Percentiles rank a stretch among this genome's conserved stretches.
Evolutionary conservation across 225 moss, liverwort and hornwort genomes (phyloP).

Genomic region (Physcomitrium patens): DNA sequence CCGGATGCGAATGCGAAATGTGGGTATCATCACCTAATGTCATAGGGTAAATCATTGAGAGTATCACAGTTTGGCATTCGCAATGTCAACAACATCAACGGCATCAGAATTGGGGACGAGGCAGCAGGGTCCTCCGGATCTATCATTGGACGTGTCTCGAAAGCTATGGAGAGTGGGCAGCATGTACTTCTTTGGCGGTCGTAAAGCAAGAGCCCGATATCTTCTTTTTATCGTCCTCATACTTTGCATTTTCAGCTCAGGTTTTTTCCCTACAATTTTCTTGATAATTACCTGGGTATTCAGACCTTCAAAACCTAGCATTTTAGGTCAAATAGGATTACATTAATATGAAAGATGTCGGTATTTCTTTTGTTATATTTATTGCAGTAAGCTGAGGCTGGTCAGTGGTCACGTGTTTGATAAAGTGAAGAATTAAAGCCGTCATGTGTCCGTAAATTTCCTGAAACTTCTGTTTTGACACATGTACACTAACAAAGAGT

Average conservation of each 20-base stretch:
- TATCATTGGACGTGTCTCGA: slow-evolving; percentile 54
- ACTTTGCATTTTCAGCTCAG: slow-evolving; percentile 49
- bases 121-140: slow-evolving; percentile 49
- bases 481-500: background rate
- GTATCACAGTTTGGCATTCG: background rate
- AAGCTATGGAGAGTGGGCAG: slow-evolving; percentile 89
- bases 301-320: background rate
- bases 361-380: background rate
- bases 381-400: background rate
- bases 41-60: background rate
- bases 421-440: background rate
- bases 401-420: background rate
- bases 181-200: slow-evolving; percentile 79
- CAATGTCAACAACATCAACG: slow-evolving; percentile 26
- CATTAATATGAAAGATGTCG: background rate
- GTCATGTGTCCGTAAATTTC: background rate
- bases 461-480: background rate
- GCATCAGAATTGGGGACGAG: slow-evolving; percentile 29
- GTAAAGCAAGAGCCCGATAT: slow-evolving; percentile 38
- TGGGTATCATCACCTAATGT: background rate
- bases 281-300: background rate
- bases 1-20: background rate
- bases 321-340: background rate
- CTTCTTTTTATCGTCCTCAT: slow-evolving; percentile 42
- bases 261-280: slow-evolving; percentile 15